Percentiles rank a stretch among this genome's conserved stretches.
Conservation (phyloP, 2,329 filamentous ascomycete species). For the Zalaria obscura region DNA sequence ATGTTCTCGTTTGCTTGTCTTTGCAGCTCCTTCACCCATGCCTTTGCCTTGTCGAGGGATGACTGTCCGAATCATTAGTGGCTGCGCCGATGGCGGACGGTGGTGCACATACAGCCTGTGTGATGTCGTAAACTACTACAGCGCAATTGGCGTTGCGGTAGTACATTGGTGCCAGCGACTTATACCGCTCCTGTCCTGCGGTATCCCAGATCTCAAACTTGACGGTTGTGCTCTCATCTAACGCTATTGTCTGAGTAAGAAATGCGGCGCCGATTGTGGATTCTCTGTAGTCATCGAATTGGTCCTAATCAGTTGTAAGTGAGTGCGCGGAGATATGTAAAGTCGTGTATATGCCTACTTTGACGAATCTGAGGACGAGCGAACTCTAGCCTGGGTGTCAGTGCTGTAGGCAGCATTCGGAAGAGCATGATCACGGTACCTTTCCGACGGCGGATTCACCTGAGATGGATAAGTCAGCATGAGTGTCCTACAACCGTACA, state of each 20-base stretch:
- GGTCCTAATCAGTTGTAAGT: slow-evolving; percentile 49
- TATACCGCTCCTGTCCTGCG: slow-evolving; percentile 95
- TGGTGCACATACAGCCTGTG: slow-evolving; percentile 69
- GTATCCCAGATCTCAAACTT: slow-evolving; percentile 99
- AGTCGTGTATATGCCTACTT: slow-evolving; percentile 43
- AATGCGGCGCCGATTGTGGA: slow-evolving; percentile 97
- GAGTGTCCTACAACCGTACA: too few species aligned
- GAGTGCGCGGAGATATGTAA: neutral
- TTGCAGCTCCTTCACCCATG: slow-evolving; percentile 98
- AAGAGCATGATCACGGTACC: slow-evolving; percentile 2
- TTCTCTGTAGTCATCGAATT: slow-evolving; percentile 98
- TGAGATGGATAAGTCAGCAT: slow-evolving; percentile 23
- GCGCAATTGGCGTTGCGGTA: slow-evolving; percentile 99
- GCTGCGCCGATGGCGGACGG: slow-evolving; percentile 1
- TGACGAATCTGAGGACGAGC: slow-evolving; percentile 94
- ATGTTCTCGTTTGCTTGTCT: slow-evolving; percentile 99
- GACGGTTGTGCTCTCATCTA: slow-evolving; percentile 95
- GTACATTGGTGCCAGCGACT: slow-evolving; percentile 98
- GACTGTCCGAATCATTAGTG: slow-evolving; percentile 40
- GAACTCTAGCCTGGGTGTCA: slow-evolving; percentile 55
- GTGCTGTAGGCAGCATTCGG: slow-evolving; percentile 35
- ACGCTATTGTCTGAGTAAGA: slow-evolving; percentile 94
- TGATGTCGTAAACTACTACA: slow-evolving; percentile 98
- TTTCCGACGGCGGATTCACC: slow-evolving; percentile 99
- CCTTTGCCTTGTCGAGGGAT: slow-evolving; percentile 96